phyloP scores from a whole-genome alignment of 2,329 filamentous ascomycete species.

The Acrocalymma vagum region DNA sequence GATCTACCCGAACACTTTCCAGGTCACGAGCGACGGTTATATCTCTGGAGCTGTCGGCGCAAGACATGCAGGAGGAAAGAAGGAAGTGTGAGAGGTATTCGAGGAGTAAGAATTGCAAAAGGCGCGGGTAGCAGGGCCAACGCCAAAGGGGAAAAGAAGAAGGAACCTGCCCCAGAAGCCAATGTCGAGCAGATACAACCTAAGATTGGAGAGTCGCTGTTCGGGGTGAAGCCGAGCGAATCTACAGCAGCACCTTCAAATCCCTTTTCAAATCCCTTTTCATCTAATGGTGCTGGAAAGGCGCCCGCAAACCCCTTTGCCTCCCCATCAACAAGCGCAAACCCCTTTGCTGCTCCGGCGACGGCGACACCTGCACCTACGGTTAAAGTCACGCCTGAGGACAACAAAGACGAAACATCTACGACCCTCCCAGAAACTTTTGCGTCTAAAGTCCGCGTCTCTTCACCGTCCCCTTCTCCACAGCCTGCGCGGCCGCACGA shows the following conservation, averaged over 20 bases:
- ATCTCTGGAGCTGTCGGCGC: constrained; percentile 82
- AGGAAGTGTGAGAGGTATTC: constrained; percentile 79
- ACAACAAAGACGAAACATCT: constrained; percentile 31
- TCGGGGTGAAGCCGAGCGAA: constrained; percentile 66
- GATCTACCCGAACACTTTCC: constrained; percentile 89
- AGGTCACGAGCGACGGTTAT: constrained; percentile 85
- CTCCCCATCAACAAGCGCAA: constrained; percentile 28
- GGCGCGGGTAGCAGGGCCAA: constrained; percentile 33
- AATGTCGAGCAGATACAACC: constrained; percentile 51
- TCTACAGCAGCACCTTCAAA: constrained; percentile 28
- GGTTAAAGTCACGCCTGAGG: constrained; percentile 19
- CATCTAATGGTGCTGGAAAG: constrained; percentile 49
- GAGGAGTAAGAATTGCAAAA: constrained; percentile 69
- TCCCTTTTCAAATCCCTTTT: constrained; percentile 66
- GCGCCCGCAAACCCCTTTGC: constrained; percentile 65
- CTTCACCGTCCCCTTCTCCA: constrained; percentile 45
- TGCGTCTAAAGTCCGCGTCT: constrained; percentile 71
- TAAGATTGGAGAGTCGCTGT: constrained; percentile 73
- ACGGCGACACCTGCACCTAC: constrained; percentile 41
- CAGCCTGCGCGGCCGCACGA: constrained; percentile 59
- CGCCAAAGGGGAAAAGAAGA: constrained; percentile 26
- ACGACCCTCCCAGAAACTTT: constrained; percentile 76
- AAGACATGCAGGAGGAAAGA: constrained; percentile 82
- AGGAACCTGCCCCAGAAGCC: constrained; percentile 35
- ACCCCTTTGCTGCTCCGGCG: constrained; percentile 55